These are phyloP conservation scores for Tillandsia fasciculata DNA, from an alignment of 176 grass and related monocot genomes.

Conservation along the genomic window DNA sequence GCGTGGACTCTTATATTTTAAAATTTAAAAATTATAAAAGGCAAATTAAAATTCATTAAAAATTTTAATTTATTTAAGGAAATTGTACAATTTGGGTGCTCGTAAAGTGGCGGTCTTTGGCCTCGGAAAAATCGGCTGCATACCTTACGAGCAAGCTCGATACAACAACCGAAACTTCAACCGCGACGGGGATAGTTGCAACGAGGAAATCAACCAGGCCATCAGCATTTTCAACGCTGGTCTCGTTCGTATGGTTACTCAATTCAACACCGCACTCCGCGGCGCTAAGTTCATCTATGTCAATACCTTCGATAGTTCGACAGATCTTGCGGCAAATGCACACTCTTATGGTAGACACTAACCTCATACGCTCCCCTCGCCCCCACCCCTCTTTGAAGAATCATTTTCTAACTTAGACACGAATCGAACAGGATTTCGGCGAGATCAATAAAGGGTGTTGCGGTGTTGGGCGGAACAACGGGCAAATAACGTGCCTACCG, in stretches of 20 bases:
- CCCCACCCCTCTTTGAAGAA: too few relatives aligned
- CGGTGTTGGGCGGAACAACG: slow-evolving; percentile 84
- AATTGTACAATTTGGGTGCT: slow-evolving; percentile 45
- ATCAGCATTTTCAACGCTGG: slow-evolving; percentile 59
- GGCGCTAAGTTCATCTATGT: slow-evolving; percentile 51
- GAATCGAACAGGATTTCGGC: slow-evolving; percentile 36
- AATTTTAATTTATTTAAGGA: too few relatives aligned
- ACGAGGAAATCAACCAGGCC: slow-evolving; percentile 70
- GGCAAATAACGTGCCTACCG: slow-evolving; percentile 88
- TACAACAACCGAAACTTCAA: slow-evolving; percentile 15
- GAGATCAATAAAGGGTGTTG: slow-evolving; percentile 71
- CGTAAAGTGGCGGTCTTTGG: slow-evolving; percentile 62
- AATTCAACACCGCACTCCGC: slow-evolving; percentile 27
- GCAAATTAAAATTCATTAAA: too few relatives aligned
- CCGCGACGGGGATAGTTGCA: slow-evolving; percentile 17
- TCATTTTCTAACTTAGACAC: background rate
- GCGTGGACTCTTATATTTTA: too few relatives aligned
- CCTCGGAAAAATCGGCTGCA: slow-evolving; percentile 75
- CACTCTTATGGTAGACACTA: slow-evolving; percentile 30
- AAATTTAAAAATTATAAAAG: too few relatives aligned
- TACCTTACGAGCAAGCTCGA: slow-evolving; percentile 83
- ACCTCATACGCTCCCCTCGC: too few relatives aligned
- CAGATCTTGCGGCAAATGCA: slow-evolving; percentile 38
- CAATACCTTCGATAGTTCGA: slow-evolving; percentile 40
- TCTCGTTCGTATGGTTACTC: slow-evolving; percentile 54